Percentiles rank a stretch among this genome's conserved stretches.
Evolutionary conservation across 306 rosid genomes (phyloP).

Genomic region (Comarum palustre): DNA sequence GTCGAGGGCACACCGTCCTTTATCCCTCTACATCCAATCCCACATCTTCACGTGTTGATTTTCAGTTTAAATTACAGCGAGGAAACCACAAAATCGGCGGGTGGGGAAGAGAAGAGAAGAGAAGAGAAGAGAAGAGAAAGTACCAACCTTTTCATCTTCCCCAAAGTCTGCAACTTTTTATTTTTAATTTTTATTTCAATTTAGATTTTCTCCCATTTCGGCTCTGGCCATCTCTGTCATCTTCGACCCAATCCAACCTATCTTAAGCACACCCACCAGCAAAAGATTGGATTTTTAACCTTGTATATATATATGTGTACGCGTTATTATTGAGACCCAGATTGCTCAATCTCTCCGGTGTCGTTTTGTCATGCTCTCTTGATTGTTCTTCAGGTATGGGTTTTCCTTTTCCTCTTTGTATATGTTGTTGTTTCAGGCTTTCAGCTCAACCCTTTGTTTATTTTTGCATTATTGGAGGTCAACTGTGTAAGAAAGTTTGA

Average conservation of each 20-base stretch:
- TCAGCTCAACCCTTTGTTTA: slow-evolving; percentile 12
- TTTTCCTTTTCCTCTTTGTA: slow-evolving; percentile 16
- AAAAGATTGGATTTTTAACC: not conserved
- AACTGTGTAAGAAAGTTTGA: not conserved
- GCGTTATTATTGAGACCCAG: slow-evolving; percentile 24
- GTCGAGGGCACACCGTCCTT: not conserved
- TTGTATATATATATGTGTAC: slow-evolving; percentile 8
- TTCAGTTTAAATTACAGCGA: not conserved
- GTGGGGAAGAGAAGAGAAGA: slow-evolving; percentile 44
- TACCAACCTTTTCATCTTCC: slow-evolving; percentile 36
- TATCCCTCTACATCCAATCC: not conserved
- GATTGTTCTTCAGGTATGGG: slow-evolving; percentile 43
- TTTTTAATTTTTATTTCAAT: not conserved
- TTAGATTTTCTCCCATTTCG: slow-evolving; percentile 29
- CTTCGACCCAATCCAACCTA: slow-evolving; percentile 26
- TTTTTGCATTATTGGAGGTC: slow-evolving; percentile 5
- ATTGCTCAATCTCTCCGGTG: slow-evolving; percentile 8
- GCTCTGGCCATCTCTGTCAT: slow-evolving; percentile 42
- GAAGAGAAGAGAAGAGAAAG: no score
- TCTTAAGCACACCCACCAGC: slow-evolving; percentile 29
- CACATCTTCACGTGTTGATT: slow-evolving; percentile 28
- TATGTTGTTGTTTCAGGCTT: not conserved
- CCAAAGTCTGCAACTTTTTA: slow-evolving; percentile 33
- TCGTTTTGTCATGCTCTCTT: slow-evolving; percentile 24
- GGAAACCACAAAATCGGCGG: slow-evolving; percentile 6